Evolutionary conservation across 225 moss, liverwort and hornwort species (phyloP).

Genomic region (Marchantia paleacea): DNA sequence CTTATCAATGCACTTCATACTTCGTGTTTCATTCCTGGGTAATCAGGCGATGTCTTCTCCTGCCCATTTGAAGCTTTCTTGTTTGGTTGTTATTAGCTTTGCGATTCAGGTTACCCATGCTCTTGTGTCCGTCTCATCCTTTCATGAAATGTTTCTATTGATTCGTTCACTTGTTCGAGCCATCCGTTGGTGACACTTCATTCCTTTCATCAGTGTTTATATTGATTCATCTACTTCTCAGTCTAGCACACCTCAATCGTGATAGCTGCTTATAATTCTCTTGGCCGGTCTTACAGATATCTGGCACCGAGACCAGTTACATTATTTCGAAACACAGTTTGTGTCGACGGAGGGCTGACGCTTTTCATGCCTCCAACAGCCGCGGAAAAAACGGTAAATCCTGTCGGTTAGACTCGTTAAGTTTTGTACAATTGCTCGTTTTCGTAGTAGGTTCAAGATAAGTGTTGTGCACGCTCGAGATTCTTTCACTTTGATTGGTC

Average conservation of each 20-base stretch:
- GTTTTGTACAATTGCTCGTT: neutral
- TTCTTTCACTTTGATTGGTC: neutral
- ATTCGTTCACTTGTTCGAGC: too few species aligned
- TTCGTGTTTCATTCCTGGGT: conserved; percentile 98
- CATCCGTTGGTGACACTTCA: neutral
- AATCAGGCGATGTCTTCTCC: neutral
- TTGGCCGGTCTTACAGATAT: conserved; percentile 39
- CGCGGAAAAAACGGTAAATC: conserved; percentile 66
- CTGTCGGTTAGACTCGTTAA: neutral
- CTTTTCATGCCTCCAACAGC: conserved; percentile 93
- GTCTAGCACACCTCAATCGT: neutral
- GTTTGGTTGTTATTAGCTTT: neutral
- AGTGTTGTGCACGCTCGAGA: neutral
- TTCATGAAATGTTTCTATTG: too few species aligned
- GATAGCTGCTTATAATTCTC: neutral
- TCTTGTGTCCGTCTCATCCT: too few species aligned
- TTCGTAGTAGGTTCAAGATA: neutral
- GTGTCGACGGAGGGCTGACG: conserved; percentile 85
- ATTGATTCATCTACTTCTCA: too few species aligned
- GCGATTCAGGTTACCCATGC: neutral
- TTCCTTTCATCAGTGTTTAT: neutral
- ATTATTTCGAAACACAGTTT: conserved; percentile 74
- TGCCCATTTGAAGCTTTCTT: neutral
- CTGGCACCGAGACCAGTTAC: conserved; percentile 85
- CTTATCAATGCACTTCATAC: conserved; percentile 90